Base-by-base conservation (phyloP, 225 moss, liverwort and hornwort genomes). In the Bryoerythrophyllum caledonicum region DNA sequence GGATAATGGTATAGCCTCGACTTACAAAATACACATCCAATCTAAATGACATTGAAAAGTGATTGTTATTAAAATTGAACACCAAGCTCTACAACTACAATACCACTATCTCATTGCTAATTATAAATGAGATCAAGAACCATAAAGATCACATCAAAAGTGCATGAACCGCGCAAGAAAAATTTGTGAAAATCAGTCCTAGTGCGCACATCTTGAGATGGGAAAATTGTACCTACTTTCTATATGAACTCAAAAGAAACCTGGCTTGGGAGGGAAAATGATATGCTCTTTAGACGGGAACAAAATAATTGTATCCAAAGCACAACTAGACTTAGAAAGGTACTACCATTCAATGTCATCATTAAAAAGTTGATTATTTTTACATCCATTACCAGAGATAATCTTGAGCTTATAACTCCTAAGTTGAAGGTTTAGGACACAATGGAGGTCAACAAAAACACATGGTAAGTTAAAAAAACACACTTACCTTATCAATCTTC, bases 171-270 rank as follows among this genome's bases (percentile, higher is more conserved):
- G 16, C 41, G 62, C 19, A 71, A 23, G 0, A 34, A 69, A 48
- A 25, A 78, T 35, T 65, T 35, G 19, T 59, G 20, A 59, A 61
- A 61, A 53, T 52, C 19, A 53, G 30, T 52, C 32, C 28, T 7
- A 65, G 41, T 28, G 27, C 11, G 14, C 68, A 68, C 52, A 79
- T 15, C 53, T 55, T 63, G 44, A 69, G 46, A 58, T 26, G 8
- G 12, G 34, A 40, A 54, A 25, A 46, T 1, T 74, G 23, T 51
- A 74, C 94, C 63, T 92, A 94, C 94, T 94, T 74, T 92, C 94
- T 62, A 94, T 81, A 28, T 92, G 90, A 65, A 87, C 94, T 60
- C 94, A 90, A 68, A 94, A 92, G 72, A 87, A 91, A 55, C 94
- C 92, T 77, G 89, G 92, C 74, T 89, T 82, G 38, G 80, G 87